Evolutionary conservation across 495 filamentous ascomycete species (phyloP).

Genomic region (Durotheca rogersii): DNA sequence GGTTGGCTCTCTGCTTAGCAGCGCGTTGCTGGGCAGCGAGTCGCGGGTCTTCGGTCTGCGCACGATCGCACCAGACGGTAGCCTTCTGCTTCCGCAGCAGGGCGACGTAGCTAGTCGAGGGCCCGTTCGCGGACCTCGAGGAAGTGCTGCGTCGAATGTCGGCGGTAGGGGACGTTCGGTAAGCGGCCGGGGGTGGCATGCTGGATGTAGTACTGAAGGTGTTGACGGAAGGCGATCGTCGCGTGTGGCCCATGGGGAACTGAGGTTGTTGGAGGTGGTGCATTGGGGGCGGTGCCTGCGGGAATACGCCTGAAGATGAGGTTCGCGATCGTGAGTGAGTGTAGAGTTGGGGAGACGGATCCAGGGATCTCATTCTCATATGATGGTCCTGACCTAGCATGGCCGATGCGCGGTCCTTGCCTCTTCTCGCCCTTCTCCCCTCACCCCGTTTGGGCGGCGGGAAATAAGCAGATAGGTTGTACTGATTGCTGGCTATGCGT

Average conservation of each 20-base stretch:
- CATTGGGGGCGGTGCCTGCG: constrained; percentile 39
- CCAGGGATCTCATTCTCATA: constrained; percentile 37
- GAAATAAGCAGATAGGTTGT: constrained; percentile 25
- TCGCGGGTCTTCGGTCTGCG: constrained; percentile 88
- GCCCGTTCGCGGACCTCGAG: constrained; percentile 63
- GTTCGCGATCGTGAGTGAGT: constrained; percentile 58
- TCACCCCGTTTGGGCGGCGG: constrained; percentile 6
- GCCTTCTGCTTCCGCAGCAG: constrained; percentile 94
- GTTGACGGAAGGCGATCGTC: constrained; percentile 69
- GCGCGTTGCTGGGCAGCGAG: constrained; percentile 74
- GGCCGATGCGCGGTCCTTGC: constrained; percentile 9
- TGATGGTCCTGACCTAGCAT: constrained; percentile 36
- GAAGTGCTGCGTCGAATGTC: constrained; percentile 75
- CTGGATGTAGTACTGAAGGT: constrained; percentile 70
- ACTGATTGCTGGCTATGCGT: constrained; percentile 26
- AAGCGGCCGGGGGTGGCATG: constrained; percentile 48
- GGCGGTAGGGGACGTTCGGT: constrained; percentile 52
- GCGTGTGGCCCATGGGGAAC: constrained; percentile 47
- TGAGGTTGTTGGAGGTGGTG: constrained; percentile 43
- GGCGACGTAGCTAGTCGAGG: constrained; percentile 81
- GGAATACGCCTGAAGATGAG: constrained; percentile 61
- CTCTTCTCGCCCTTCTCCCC: constrained; percentile 15
- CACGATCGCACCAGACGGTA: constrained; percentile 97
- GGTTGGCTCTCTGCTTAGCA: constrained; percentile 79
- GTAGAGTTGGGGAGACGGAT: constrained; percentile 40